phyloP scores from a whole-genome alignment of 1,284 basidiomycete genomes.

The Pisolithus thermaeus region DNA sequence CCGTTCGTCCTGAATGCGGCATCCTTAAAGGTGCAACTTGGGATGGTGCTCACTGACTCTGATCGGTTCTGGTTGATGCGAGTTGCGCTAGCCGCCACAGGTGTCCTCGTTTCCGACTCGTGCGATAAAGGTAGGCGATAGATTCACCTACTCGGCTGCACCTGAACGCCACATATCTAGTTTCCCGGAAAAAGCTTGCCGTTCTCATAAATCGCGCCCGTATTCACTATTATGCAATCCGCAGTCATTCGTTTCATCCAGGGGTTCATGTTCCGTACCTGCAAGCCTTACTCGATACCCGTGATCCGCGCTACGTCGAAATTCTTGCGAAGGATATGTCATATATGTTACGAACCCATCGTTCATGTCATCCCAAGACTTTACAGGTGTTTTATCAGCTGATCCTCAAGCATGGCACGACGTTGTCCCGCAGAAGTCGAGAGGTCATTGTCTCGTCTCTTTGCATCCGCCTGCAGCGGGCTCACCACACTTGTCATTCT shows the following conservation, averaged over 20 bases:
- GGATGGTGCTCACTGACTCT: conserved; percentile 22
- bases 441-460: conserved; percentile 16
- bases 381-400: conserved; percentile 25
- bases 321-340: conserved; percentile 18
- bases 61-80: conserved; percentile 42
- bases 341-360: conserved; percentile 18
- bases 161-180: conserved; percentile 13
- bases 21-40: conserved; percentile 23
- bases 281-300: conserved; percentile 16
- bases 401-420: conserved; percentile 14
- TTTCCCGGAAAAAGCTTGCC: conserved; percentile 8
- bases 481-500: neutral
- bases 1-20: conserved; percentile 28
- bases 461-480: conserved; percentile 16
- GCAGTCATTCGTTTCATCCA: conserved; percentile 19
- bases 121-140: conserved; percentile 12
- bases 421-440: conserved; percentile 15
- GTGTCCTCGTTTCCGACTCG: neutral
- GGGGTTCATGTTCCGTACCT: conserved; percentile 24
- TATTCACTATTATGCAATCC: conserved; percentile 20
- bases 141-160: neutral
- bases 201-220: conserved; percentile 16
- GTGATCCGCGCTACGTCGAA: conserved; percentile 14
- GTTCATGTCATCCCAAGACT: conserved; percentile 19
- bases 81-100: conserved; percentile 24